phyloP scores from a whole-genome alignment of 208 protist species.

The Crithidia thermophila region DNA sequence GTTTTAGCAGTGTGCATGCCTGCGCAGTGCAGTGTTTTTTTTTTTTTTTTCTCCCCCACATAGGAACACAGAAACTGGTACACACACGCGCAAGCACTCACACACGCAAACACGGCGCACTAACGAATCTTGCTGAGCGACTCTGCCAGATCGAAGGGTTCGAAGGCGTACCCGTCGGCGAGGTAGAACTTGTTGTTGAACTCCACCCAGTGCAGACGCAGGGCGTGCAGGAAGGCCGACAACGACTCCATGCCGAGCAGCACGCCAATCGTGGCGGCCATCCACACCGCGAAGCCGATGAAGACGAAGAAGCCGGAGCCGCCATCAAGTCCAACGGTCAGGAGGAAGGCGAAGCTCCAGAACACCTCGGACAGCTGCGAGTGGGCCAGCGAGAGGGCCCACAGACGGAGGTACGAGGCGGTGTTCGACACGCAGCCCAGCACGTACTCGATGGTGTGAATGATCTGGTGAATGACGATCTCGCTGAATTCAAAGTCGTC shows the following conservation, averaged over 20 bases:
- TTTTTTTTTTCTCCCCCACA: too few species aligned
- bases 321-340: constrained; percentile 50
- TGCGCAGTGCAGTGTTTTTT: too few species aligned
- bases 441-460: constrained; percentile 99
- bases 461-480: constrained; percentile 97
- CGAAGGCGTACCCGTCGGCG: constrained; percentile 93
- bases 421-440: constrained; percentile 99
- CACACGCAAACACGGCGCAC: too few species aligned
- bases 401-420: constrained; percentile 99
- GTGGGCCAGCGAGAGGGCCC: constrained; percentile 99
- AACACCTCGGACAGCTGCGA: constrained; percentile 96
- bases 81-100: too few species aligned
- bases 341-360: constrained; percentile 73
- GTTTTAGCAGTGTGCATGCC: too few species aligned
- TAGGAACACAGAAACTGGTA: too few species aligned
- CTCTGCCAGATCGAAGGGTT: constrained; percentile 87
- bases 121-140: constrained; percentile 50
- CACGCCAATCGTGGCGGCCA: constrained; percentile 94
- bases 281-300: constrained; percentile 92
- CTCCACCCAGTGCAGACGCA: constrained; percentile 98
- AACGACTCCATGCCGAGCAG: constrained; percentile 99
- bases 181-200: constrained; percentile 98
- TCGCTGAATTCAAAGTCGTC: constrained; percentile 93
- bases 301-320: constrained; percentile 71
- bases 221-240: constrained; percentile 99